Evolutionary conservation across 371 early-diverging fungal genomes (phyloP).

Genomic region (Mortierella sp.): DNA sequence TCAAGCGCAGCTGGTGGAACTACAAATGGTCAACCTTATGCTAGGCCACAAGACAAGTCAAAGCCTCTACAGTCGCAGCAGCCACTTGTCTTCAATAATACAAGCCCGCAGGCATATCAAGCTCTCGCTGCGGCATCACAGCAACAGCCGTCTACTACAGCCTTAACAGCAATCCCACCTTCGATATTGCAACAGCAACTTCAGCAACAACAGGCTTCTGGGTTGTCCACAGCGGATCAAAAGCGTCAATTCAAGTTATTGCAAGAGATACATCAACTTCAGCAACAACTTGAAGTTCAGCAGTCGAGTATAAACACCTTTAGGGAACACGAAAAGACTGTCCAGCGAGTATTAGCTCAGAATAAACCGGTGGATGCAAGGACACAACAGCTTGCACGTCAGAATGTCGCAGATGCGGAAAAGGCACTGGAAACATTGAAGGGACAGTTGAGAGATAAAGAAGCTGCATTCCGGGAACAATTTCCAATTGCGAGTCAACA

Average conservation of each 20-base stretch:
- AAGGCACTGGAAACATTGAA: constrained; percentile 25
- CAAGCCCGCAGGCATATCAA: constrained; percentile 12
- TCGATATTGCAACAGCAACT: constrained; percentile 19
- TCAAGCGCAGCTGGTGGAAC: constrained; percentile 6
- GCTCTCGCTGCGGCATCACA: constrained; percentile 6
- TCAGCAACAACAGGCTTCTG: constrained; percentile 24
- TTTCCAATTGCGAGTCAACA: constrained; percentile 38
- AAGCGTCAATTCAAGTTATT: constrained; percentile 31
- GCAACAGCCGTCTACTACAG: not conserved
- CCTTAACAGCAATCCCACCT: not conserved
- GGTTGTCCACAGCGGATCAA: constrained; percentile 42
- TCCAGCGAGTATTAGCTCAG: constrained; percentile 24
- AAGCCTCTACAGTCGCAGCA: constrained; percentile 4
- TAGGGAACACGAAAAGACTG: constrained; percentile 34
- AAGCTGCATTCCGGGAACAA: constrained; percentile 27
- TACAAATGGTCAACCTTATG: constrained; percentile 7
- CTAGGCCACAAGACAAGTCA: constrained; percentile 4
- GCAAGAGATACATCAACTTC: constrained; percentile 35
- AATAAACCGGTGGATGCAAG: constrained; percentile 25
- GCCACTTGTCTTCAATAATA: constrained; percentile 17
- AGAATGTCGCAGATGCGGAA: constrained; percentile 32
- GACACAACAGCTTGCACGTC: constrained; percentile 22
- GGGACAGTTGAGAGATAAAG: constrained; percentile 29
- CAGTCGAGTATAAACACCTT: constrained; percentile 23
- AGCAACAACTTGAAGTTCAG: constrained; percentile 36